Evolutionary conservation across 805 yeast genomes (phyloP), one percentile per base, ranked within the genome.

Genomic region (Starmerella geochares): DNA sequence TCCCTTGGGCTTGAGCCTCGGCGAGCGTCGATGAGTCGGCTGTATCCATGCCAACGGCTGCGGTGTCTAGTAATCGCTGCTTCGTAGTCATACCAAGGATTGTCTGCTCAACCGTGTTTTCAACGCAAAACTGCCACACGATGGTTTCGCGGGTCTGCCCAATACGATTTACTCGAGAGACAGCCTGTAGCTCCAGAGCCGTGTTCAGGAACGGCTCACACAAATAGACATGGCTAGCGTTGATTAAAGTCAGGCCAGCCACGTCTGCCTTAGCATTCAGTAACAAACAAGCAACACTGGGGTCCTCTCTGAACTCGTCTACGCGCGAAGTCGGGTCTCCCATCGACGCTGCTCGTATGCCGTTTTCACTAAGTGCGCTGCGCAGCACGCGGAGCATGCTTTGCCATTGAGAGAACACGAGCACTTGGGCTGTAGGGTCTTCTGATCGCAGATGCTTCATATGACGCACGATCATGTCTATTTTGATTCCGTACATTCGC

Each of bases 191-290:
- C 58, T 92, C 97, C 43, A 87, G 71, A 2, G 95, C 82, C 0
- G 88, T 78, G 60, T 87, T 87, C 14, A 92, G 81, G 50, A 92
- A 71, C 1, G 98, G 97, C 66, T 92, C 98, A 64, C 96, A 84
- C 4, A 92, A 64, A 54, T 88, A 82, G 0, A 92, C 90, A 63
- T 92, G 96, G 2, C 84, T 83, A 0, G 98, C 97, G 68, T 90
- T 90, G 8, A 87, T 79, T 49, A 92, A 70, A 8, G 95, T 92
- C 54, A 92, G 69, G 0, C 98, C 98, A 13, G 96, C 68, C 2
- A 66, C 65, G 33, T 88, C 86, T 0, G 88, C 81, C 56, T 79
- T 81, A 0, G 95, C 90, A 65, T 86, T 86, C 55, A 92, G 66
- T 24, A 92, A 65, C 60, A 90, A 81, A 64, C 97, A 90, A 0